phyloP scores from a whole-genome alignment of 495 filamentous ascomycete species.

The Thermochaetoides thermophila region DNA sequence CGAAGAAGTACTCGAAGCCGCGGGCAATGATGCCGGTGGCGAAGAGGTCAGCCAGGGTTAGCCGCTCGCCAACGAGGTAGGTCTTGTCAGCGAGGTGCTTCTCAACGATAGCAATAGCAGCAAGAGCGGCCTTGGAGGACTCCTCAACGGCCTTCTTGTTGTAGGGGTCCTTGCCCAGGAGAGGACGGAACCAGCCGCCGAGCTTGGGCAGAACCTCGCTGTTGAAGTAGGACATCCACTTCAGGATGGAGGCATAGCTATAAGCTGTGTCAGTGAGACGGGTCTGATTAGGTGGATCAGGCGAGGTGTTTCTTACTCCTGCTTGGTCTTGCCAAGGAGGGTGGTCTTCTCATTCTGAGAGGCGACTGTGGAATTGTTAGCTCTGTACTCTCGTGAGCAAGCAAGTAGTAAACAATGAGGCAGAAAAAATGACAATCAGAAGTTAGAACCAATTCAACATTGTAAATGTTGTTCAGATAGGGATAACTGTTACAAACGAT shows the following conservation, averaged over 20 bases:
- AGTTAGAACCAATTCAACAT: slow-evolving; percentile 58
- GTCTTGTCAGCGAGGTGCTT: slow-evolving; percentile 83
- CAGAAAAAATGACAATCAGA: slow-evolving; percentile 30
- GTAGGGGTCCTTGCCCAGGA: slow-evolving; percentile 69
- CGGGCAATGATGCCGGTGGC: slow-evolving; percentile 59
- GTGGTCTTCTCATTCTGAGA: slow-evolving; percentile 99
- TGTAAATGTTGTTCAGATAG: slow-evolving; percentile 81
- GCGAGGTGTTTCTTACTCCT: too few relatives aligned
- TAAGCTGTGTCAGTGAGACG: not conserved
- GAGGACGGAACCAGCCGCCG: slow-evolving; percentile 76
- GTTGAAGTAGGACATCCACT: slow-evolving; percentile 93
- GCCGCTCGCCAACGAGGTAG: slow-evolving; percentile 92
- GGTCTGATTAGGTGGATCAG: not conserved
- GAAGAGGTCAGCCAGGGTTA: slow-evolving; percentile 93
- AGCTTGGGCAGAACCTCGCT: slow-evolving; percentile 61
- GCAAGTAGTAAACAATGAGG: too few relatives aligned
- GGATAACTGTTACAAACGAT: slow-evolving; percentile 81
- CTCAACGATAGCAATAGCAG: slow-evolving; percentile 58
- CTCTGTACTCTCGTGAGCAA: too few relatives aligned
- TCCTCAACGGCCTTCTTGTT: slow-evolving; percentile 97
- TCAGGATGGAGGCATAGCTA: slow-evolving; percentile 84
- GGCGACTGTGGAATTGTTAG: slow-evolving; percentile 52
- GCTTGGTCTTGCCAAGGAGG: slow-evolving; percentile 97
- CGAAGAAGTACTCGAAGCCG: slow-evolving; percentile 77
- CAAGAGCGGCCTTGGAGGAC: slow-evolving; percentile 45